phyloP scores from a whole-genome alignment of 1,284 basidiomycete genomes.

The Cutaneotrichosporon arboriforme region DNA sequence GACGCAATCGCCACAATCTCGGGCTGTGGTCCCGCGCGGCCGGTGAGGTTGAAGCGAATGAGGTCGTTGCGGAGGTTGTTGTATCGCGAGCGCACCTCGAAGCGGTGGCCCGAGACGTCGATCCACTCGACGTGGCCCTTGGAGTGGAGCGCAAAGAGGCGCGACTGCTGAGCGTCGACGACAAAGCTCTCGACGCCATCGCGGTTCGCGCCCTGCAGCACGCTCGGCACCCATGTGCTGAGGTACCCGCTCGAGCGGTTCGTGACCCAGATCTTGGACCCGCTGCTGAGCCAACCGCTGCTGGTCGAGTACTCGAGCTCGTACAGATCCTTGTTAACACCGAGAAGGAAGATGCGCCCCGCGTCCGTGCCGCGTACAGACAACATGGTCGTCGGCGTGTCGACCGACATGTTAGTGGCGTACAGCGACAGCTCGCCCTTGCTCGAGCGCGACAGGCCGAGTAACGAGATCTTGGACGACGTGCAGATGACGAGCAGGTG shows the following conservation, averaged over 20 bases:
- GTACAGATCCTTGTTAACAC: slow-evolving; percentile 81
- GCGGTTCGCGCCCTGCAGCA: slow-evolving; percentile 6
- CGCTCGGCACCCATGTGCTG: slow-evolving; percentile 29
- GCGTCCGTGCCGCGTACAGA: slow-evolving; percentile 71
- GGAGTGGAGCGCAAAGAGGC: slow-evolving; percentile 37
- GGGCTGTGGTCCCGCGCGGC: slow-evolving; percentile 7
- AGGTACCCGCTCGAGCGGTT: slow-evolving; percentile 33
- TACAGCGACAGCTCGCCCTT: slow-evolving; percentile 73
- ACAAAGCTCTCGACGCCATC: slow-evolving; percentile 43
- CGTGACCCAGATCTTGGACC: slow-evolving; percentile 50
- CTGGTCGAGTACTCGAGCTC: slow-evolving; percentile 88
- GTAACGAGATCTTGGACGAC: slow-evolving; percentile 70
- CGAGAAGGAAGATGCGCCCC: slow-evolving; percentile 87
- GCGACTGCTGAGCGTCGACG: slow-evolving; percentile 33
- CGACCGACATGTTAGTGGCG: slow-evolving; percentile 77
- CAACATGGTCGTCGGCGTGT: slow-evolving; percentile 67
- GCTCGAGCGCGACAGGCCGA: slow-evolving; percentile 65
- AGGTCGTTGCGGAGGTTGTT: slow-evolving; percentile 22
- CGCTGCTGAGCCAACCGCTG: slow-evolving; percentile 74
- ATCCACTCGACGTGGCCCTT: slow-evolving; percentile 32
- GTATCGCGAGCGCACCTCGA: slow-evolving; percentile 26
- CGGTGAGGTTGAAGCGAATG: slow-evolving; percentile 13
- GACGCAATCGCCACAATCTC: slow-evolving; percentile 42
- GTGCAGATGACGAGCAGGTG: slow-evolving; percentile 88
- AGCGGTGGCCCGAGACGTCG: slow-evolving; percentile 31